These are phyloP conservation scores for Penicillium manginii DNA, from an alignment of 495 filamentous ascomycete genomes.

Conservation along the genomic window DNA sequence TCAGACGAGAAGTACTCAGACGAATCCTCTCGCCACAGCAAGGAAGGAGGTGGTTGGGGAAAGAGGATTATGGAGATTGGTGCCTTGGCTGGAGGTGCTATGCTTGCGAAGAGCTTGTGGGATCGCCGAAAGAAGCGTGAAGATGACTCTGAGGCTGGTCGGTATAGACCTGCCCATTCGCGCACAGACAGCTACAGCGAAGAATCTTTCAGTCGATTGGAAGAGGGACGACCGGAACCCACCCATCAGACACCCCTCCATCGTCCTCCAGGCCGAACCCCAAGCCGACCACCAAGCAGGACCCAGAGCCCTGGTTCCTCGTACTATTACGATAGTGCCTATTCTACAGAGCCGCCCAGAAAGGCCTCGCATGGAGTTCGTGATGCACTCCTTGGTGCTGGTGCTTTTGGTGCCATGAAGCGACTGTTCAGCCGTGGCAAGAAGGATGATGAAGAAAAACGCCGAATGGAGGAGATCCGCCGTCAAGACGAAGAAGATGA, in stretches of 20 bases:
- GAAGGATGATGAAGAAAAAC: conserved; percentile 63
- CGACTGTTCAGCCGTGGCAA: conserved; percentile 66
- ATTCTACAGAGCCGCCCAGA: conserved; percentile 40
- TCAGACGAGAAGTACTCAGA: conserved; percentile 66
- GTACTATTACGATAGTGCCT: conserved; percentile 50
- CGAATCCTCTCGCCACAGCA: conserved; percentile 36
- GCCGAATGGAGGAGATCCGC: conserved; percentile 63
- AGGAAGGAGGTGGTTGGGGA: conserved; percentile 52
- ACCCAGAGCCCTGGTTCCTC: conserved; percentile 48
- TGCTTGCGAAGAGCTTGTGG: conserved; percentile 65
- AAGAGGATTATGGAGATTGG: conserved; percentile 68
- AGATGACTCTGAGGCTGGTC: conserved; percentile 58
- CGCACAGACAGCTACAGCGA: conserved; percentile 49
- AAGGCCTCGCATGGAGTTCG: conserved; percentile 54
- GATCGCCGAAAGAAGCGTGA: conserved; percentile 60
- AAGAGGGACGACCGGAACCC: conserved; percentile 47
- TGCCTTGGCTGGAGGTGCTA: conserved; percentile 67
- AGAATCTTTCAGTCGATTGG: conserved; percentile 45
- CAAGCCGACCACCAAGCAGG: conserved; percentile 44
- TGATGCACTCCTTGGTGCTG: conserved; percentile 70
- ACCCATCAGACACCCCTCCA: conserved; percentile 41
- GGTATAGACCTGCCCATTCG: conserved; percentile 49
- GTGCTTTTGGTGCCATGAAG: conserved; percentile 64
- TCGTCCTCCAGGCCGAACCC: conserved; percentile 35
- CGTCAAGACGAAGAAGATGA: conserved; percentile 63